Conservation (phyloP, 2,329 filamentous ascomycete species). For the Colletotrichum sp. region DNA sequence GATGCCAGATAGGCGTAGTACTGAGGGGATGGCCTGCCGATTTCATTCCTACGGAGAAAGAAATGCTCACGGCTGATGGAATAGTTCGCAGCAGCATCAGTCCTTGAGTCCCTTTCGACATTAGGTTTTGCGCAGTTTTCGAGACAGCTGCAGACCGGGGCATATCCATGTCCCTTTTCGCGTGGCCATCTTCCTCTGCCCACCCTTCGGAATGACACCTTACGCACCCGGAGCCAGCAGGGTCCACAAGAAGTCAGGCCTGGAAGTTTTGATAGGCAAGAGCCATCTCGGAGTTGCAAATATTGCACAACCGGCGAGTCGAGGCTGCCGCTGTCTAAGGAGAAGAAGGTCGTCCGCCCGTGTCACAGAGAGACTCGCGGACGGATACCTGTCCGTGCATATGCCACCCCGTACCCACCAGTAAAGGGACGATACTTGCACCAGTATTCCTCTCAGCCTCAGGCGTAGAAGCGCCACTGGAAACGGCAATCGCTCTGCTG, state of each 20-base stretch:
- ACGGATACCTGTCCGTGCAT: constrained; percentile 3
- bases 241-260: not conserved
- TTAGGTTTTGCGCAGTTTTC: not conserved
- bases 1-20: not conserved
- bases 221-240: not conserved
- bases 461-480: not conserved
- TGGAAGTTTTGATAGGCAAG: not conserved
- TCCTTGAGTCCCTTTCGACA: not conserved
- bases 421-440: not conserved
- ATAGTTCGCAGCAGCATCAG: not conserved
- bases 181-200: not conserved
- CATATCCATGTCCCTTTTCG: constrained; percentile 6
- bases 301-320: not conserved
- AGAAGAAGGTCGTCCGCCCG: not conserved
- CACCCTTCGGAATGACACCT: constrained; percentile 3
- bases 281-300: not conserved
- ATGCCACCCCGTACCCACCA: not conserved
- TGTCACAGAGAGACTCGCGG: constrained; percentile 1
- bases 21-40: not conserved
- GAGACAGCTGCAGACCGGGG: constrained; percentile 1
- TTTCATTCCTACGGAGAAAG: not conserved
- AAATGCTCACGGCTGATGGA: not conserved
- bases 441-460: not conserved
- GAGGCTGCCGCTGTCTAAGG: not conserved
- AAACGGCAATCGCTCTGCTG: not conserved